phyloP scores from a whole-genome alignment of 2,329 filamentous ascomycete species.

The Ceratocystis variospora region DNA sequence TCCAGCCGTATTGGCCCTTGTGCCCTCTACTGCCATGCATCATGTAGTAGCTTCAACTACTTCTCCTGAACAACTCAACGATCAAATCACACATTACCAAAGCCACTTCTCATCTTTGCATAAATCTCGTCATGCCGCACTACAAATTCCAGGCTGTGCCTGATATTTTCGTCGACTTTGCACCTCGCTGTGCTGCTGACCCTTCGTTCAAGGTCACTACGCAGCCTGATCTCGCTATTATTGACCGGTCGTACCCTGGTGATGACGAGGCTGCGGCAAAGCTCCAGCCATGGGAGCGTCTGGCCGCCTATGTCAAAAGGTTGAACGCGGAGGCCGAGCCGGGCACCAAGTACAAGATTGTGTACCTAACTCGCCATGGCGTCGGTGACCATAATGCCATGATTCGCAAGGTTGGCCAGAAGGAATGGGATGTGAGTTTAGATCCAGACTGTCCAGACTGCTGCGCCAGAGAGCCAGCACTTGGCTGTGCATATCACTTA shows the following conservation, averaged over 20 bases:
- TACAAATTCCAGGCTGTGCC: conserved; percentile 28
- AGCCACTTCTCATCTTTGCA: not conserved
- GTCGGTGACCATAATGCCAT: conserved; percentile 38
- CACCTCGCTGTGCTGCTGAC: conserved; percentile 23
- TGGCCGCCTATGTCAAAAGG: conserved; percentile 33
- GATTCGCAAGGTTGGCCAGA: conserved; percentile 42
- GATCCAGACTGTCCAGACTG: not conserved
- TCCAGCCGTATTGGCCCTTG: not conserved
- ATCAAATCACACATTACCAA: not conserved
- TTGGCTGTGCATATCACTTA: not conserved
- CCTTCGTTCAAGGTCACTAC: conserved; percentile 27
- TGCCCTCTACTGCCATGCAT: too few relatives aligned
- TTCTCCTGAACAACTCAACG: not conserved
- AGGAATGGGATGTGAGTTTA: conserved; percentile 38
- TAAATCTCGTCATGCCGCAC: conserved; percentile 14
- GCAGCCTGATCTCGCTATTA: conserved; percentile 39
- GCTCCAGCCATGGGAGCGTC: conserved; percentile 39
- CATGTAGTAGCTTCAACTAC: not conserved
- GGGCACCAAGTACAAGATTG: conserved; percentile 39
- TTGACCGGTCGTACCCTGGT: conserved; percentile 33
- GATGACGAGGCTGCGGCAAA: conserved; percentile 18
- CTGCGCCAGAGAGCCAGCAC: not conserved
- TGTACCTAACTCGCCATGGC: conserved; percentile 44
- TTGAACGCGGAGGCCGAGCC: conserved; percentile 32
- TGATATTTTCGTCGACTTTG: conserved; percentile 37